Evolutionary conservation across 176 grass and related monocot genomes (phyloP).

Genomic region (Aegilops tauschii): DNA sequence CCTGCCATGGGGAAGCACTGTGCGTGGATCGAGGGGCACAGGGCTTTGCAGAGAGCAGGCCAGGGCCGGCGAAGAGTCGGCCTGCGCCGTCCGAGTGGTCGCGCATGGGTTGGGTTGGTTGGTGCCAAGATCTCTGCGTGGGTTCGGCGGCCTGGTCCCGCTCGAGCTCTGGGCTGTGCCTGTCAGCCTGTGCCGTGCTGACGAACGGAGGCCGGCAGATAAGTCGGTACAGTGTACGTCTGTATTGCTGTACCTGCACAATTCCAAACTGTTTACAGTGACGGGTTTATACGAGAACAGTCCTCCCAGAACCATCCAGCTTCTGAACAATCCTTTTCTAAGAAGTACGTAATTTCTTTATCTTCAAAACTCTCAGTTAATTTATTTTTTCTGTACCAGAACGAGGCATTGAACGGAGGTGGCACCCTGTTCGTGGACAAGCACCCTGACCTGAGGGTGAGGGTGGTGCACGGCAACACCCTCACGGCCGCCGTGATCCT

Average conservation of each 20-base stretch:
- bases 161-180: neutral
- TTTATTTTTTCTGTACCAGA: conserved; percentile 26
- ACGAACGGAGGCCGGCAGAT: neutral
- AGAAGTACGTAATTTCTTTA: too few species aligned
- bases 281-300: neutral
- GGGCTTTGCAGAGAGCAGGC: neutral
- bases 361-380: neutral
- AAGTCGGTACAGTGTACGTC: neutral
- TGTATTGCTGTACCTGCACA: neutral
- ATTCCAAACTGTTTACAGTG: neutral
- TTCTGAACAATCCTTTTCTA: too few species aligned
- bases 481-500: conserved; percentile 91
- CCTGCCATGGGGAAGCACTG: neutral
- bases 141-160: neutral
- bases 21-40: neutral
- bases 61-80: neutral
- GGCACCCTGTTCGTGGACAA: conserved; percentile 80
- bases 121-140: neutral
- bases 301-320: too few species aligned
- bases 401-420: conserved; percentile 84
- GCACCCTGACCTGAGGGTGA: conserved; percentile 68
- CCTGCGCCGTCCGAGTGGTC: neutral
- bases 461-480: conserved; percentile 96
- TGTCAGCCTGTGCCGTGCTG: neutral
- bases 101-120: neutral